Evolutionary conservation across 768 basidiomycete species (phyloP).

Genomic region (Sistotremastrum niveocremeum): DNA sequence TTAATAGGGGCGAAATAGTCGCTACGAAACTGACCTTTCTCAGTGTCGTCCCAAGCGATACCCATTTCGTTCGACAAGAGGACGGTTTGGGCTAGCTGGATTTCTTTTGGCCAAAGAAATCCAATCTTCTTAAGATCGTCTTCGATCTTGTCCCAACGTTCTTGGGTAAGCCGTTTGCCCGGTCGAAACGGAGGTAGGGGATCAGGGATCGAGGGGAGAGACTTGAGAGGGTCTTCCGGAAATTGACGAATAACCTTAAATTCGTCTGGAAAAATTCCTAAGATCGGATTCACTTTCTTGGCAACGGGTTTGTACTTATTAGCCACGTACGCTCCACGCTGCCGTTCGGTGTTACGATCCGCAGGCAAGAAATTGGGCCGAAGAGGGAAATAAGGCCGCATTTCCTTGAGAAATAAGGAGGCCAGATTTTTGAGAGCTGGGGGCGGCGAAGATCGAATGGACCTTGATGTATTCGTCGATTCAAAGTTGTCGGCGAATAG

Average conservation of each 20-base stretch:
- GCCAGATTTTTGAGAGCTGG: too few species aligned
- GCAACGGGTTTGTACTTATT: slow-evolving; percentile 14
- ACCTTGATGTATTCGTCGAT: too few species aligned
- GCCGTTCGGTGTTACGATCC: too few species aligned
- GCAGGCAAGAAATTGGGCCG: too few species aligned
- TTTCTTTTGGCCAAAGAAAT: slow-evolving; percentile 23
- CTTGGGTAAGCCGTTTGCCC: slow-evolving; percentile 7
- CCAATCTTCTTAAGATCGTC: slow-evolving; percentile 4
- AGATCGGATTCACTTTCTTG: slow-evolving; percentile 9
- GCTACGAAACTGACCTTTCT: slow-evolving; percentile 21
- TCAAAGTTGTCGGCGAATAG: too few species aligned
- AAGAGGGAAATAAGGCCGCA: too few species aligned
- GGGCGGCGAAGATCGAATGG: too few species aligned
- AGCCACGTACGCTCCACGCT: too few species aligned
- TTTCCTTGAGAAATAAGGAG: too few species aligned
- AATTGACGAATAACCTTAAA: slow-evolving; percentile 9
- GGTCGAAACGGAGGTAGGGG: slow-evolving; percentile 6
- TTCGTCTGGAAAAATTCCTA: slow-evolving; percentile 9
- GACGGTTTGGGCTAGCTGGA: slow-evolving; percentile 19
- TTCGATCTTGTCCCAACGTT: slow-evolving; percentile 7
- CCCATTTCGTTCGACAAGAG: slow-evolving; percentile 18
- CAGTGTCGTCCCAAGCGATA: slow-evolving; percentile 26
- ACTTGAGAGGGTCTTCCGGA: slow-evolving; percentile 6
- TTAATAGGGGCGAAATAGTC: slow-evolving; percentile 17
- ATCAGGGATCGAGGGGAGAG: slow-evolving; percentile 4